Evolutionary conservation across 2,329 filamentous ascomycete species (phyloP), one percentile per base, ranked within the genome.

Genomic region (Penicillium polonicum): DNA sequence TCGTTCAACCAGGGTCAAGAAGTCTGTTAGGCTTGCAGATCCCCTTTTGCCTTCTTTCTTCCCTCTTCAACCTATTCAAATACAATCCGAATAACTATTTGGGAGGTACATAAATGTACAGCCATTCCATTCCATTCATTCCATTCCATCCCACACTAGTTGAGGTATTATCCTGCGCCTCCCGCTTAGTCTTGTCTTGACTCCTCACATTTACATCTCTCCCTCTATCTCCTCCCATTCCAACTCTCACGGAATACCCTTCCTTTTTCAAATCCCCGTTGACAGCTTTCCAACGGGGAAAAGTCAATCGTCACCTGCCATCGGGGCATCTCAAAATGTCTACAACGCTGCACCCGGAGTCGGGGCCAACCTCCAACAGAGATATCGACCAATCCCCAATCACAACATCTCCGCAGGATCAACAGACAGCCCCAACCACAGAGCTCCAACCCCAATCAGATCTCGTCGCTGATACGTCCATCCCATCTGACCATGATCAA

Each of bases 271-370:
- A 38, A 19, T 17, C 29, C 13, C 39, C 27, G 50, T 49, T 36
- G 48, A 49, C 10, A 49, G 23, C 9, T 48, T 23, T 39, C 5
- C 9, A 13, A 48, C 52, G 25, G 52, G 60, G 53, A 43, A 55
- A 51, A 56, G 39, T 55, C 56, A 60, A 65, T 64, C 62, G 53
- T 55, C 41, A 54, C 13, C 51, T 59, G 36, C 50, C 44, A 53
- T 52, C 59, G 59, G 59, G 59, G 64, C 49, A 56, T 44, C 44
- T n/a, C 17, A 52, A 56, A 31, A 67, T 67, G 65, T 67, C 64
- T 57, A 62, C 68, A 52, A 68, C 45, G 58, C 64, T 68, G 27
- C 55, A 65, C 45, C 55, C 67, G 38, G 63, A 62, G 49, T 49
- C 64, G 50, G 67, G 64, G 53, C 42, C 57, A 52, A 60, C 57